Evolutionary conservation across 108 stramenopile species (phyloP), one percentile per base, ranked within the genome.

Genomic region (Nitzschia sp.): DNA sequence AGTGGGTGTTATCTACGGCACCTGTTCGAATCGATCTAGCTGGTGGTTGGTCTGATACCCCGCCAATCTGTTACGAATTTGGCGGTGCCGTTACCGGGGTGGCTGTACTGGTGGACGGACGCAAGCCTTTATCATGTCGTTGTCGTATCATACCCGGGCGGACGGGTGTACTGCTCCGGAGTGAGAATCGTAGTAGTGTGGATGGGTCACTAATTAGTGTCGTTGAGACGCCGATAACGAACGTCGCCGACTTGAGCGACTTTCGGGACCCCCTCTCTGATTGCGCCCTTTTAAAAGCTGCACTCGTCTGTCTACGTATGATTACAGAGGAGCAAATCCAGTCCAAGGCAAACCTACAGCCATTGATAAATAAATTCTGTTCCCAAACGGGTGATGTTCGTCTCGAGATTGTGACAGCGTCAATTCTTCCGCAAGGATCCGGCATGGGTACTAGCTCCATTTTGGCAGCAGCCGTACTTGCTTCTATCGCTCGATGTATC

Each of bases 1-100:
- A 46, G 35, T 87, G 85, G 73, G 85, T 80, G 6, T 36, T 80
- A 18, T 84, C 91, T 3, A 79, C 69, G 31, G 81, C 93, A 8
- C 92, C 95, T 19, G 90, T 76, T 25, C 64, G 95, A 27, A 71
- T 96, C 1, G 95, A 96, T 67, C 51, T 96, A 3, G 85, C 83
- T 8, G 95, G 95, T 15, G 95, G 91, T 0, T 96, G 95, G 95
- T 78, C 72, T 49, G 95, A 96, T 64, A 96, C 95, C 17, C 92
- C 95, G 31, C 95, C 95, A 3, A 77, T 96, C 13, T 82, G 77
- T 28, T 90, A 78, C 70, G 91, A 96, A 58, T 74, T 72, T 66
- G 91, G 92, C 18, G 87, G 91, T 29, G 72, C 84, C 46, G 91
- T 95, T 0, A 77, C 82, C 8, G 83, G 85, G 42, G 66, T 90